Conservation (phyloP, 2,329 filamentous ascomycete species). For the Epichloe gansuensis region DNA sequence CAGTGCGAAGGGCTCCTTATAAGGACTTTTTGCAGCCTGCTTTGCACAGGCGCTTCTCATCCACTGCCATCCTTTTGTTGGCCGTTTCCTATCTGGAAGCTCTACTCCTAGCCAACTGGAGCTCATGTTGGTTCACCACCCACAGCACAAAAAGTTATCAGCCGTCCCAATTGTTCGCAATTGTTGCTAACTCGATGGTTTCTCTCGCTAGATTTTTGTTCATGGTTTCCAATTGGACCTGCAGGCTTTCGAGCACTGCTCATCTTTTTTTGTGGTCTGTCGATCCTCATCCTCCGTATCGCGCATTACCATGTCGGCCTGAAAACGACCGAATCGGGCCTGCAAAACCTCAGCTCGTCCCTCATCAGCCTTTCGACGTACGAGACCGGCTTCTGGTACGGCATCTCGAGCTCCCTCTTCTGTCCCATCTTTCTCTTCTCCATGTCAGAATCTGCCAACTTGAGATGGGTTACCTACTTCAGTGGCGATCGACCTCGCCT, state of each 20-base stretch:
- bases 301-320: conserved; percentile 66
- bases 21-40: conserved; percentile 85
- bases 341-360: conserved; percentile 48
- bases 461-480: conserved; percentile 62
- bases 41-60: conserved; percentile 74
- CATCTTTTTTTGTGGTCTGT: conserved; percentile 63
- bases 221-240: conserved; percentile 70
- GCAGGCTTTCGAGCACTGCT: conserved; percentile 62
- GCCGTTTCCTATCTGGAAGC: conserved; percentile 61
- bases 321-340: conserved; percentile 56
- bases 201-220: conserved; percentile 54
- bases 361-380: conserved; percentile 47
- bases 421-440: conserved; percentile 72
- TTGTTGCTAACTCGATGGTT: background rate
- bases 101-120: conserved; percentile 55
- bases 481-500: conserved; percentile 60
- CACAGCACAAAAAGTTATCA: background rate
- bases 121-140: conserved; percentile 44
- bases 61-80: conserved; percentile 57
- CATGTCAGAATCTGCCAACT: conserved; percentile 41
- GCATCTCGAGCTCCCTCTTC: conserved; percentile 66
- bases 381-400: conserved; percentile 64
- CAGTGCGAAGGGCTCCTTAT: conserved; percentile 51
- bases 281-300: conserved; percentile 75
- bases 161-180: background rate